These are phyloP conservation scores for Amaranthus tricolor DNA, from an alignment of 179 eudicot species.

Conservation along the genomic window DNA sequence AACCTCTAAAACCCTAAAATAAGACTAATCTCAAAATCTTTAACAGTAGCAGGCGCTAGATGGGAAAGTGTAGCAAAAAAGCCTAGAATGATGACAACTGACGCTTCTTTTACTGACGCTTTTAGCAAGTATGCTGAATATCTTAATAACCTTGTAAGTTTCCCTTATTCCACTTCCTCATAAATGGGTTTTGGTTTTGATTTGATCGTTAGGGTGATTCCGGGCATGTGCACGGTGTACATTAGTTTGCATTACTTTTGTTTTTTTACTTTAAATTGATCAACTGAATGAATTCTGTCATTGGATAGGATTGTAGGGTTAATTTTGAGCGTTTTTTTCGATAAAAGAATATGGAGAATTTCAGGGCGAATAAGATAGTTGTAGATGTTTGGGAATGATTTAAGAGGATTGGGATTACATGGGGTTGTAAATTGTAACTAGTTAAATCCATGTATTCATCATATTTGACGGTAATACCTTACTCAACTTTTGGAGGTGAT, in stretches of 20 bases:
- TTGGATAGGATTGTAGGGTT: not conserved
- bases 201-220: not conserved
- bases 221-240: no score
- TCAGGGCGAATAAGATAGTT: not conserved
- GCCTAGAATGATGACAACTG: conserved; percentile 52
- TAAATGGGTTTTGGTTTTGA: not conserved
- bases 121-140: conserved; percentile 63
- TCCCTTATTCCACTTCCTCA: not conserved
- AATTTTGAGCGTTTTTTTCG: not conserved
- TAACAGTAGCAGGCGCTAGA: conserved; percentile 48
- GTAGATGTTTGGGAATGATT: not conserved
- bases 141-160: conserved; percentile 62
- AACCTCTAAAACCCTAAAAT: conserved; percentile 11
- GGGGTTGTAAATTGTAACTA: not conserved
- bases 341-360: not conserved
- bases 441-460: no score
- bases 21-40: not conserved
- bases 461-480: no score
- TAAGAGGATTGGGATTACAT: not conserved
- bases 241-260: not conserved
- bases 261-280: not conserved
- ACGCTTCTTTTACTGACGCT: conserved; percentile 46
- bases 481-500: no score
- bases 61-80: conserved; percentile 55
- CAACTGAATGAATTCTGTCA: not conserved